Evolutionary conservation across 2,329 filamentous ascomycete species (phyloP).

Genomic region (Cercospora sojina): DNA sequence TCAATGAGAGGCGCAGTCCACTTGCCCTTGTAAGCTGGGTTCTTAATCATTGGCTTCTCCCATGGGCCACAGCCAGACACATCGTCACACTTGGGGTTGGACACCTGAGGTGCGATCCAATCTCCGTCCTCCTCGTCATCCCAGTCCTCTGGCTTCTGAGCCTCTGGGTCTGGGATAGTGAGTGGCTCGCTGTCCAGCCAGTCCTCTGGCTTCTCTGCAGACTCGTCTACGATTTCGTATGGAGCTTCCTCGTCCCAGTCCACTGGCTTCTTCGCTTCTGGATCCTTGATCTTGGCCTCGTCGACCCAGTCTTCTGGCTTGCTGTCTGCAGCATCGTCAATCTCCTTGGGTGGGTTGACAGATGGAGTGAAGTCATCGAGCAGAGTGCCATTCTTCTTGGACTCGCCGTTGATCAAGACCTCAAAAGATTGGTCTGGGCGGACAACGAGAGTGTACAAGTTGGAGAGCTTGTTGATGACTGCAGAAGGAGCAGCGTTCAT

Average conservation of each 20-base stretch:
- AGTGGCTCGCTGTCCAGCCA: conserved; percentile 90
- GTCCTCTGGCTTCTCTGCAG: conserved; percentile 86
- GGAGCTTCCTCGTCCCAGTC: conserved; percentile 99
- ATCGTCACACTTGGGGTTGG: conserved; percentile 95
- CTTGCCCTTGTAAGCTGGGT: conserved; percentile 98
- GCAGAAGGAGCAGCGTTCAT: conserved; percentile 78
- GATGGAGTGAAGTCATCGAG: conserved; percentile 88
- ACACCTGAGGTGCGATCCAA: conserved; percentile 84
- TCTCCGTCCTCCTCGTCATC: conserved; percentile 99
- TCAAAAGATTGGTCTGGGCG: conserved; percentile 94
- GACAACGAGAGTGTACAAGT: conserved; percentile 95
- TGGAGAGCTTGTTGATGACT: conserved; percentile 84
- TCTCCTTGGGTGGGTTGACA: conserved; percentile 94
- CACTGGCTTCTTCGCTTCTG: conserved; percentile 91
- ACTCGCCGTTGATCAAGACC: conserved; percentile 87
- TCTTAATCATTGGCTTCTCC: conserved; percentile 87
- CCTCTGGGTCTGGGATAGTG: conserved; percentile 85
- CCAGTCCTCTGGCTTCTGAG: conserved; percentile 98
- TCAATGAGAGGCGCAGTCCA: conserved; percentile 91
- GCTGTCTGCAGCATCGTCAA: conserved; percentile 87
- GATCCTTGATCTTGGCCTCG: conserved; percentile 84
- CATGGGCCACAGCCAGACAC: conserved; percentile 91
- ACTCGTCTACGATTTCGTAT: conserved; percentile 92
- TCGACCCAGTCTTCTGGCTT: conserved; percentile 98
- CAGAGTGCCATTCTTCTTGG: conserved; percentile 83